Conservation (phyloP, 179 eudicot species). For the Heliamphora pulchella region DNA sequence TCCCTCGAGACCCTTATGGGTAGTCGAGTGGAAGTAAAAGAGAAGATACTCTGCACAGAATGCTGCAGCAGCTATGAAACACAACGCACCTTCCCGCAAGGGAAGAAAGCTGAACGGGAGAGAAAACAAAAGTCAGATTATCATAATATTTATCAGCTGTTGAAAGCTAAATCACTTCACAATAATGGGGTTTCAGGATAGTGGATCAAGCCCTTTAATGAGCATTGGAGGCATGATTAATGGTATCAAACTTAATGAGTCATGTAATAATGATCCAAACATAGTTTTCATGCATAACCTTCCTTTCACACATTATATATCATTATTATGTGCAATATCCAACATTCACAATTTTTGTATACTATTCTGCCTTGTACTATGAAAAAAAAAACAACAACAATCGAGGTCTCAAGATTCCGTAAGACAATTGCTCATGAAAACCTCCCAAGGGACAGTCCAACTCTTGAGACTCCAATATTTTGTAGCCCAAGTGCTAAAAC, state of each 20-base stretch:
- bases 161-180: not conserved
- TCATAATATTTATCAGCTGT: not conserved
- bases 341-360: not conserved
- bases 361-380: not conserved
- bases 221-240: not conserved
- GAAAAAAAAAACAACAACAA: not conserved
- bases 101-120: constrained; percentile 56
- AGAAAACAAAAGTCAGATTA: not conserved
- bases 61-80: constrained; percentile 72
- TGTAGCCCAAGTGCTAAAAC: not conserved
- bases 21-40: constrained; percentile 83
- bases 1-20: constrained; percentile 86
- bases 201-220: not conserved
- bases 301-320: not conserved
- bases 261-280: not conserved
- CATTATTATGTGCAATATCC: not conserved
- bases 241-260: not conserved
- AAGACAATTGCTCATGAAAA: not conserved
- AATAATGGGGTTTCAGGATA: not conserved
- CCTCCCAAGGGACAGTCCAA: not conserved
- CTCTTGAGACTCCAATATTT: not conserved
- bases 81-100: constrained; percentile 64
- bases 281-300: too few species aligned
- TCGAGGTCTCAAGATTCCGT: not conserved
- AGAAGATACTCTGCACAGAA: constrained; percentile 74